Evolutionary conservation across 169 alveolate genomes (phyloP), one percentile per base, ranked within the genome.

Genomic region (Theileria luwenshuni): DNA sequence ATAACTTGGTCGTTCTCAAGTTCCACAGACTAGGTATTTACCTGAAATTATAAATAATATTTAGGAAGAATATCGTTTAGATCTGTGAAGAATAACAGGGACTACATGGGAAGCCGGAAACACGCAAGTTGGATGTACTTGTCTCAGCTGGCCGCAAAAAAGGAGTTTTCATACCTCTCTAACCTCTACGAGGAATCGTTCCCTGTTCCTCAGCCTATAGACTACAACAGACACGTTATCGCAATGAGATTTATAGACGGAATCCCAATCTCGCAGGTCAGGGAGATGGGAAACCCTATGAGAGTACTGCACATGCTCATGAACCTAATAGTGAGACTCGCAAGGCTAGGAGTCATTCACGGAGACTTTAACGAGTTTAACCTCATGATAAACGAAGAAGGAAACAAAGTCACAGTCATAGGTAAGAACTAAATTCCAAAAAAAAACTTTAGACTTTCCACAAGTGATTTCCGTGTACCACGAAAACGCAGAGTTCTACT

Each of bases 321-420:
- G 90, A 87, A 91, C 27, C 89, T 93, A 49, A 87, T 94, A 32
- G 86, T 91, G 33, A 90, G 92, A 63, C 81, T 97, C 74, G 99
- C 98, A 5, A 92, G 94, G 64, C 81, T 95, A 56, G 99, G 99
- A n/a, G 85, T 98, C 33, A 96, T 98, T 45, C 99, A 98, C 86
- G 98, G 99, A 1, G 99, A 98, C 74, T 97, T 96, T 89, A 98
- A 98, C 77, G 99, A 97, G 69, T 98, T 98, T 90, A 98, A 98
- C 89, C 84, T 98, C 51, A 80, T 98, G 85, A 90, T 97, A 47
- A 84, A 86, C 70, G 92, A 91, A 48, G 86, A 73, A 60, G 83
- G 92, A n/a, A 95, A 92, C 71, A 89, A 88, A 43, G 85, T 95
- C 56, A 94, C 97, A 0, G 73, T 95, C 74, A 95, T 94, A 42